Percentiles rank a stretch among this genome's conserved stretches.
Evolutionary conservation across 2,329 filamentous ascomycete species (phyloP).

Genomic region (Epichloe amarillans): DNA sequence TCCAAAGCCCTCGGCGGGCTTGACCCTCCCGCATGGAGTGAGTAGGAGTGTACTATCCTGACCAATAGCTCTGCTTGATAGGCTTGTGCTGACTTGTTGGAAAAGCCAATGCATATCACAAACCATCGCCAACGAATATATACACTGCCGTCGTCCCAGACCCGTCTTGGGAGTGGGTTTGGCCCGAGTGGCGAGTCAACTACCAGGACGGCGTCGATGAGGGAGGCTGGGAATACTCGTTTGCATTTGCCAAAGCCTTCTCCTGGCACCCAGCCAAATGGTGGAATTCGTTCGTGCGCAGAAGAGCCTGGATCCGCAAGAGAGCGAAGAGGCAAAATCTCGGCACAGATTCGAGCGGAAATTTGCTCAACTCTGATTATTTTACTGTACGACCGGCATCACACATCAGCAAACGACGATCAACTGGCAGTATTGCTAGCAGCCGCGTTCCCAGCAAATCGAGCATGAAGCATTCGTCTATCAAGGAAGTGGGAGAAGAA

Average conservation of each 20-base stretch:
- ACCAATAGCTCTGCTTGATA: neutral
- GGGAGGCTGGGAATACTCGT: constrained; percentile 92
- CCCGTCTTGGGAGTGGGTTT: constrained; percentile 85
- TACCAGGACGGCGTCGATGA: constrained; percentile 68
- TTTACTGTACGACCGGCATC: constrained; percentile 58
- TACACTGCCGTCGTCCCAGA: constrained; percentile 86
- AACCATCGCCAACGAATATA: constrained; percentile 51
- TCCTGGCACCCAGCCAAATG: constrained; percentile 84
- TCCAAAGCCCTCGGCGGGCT: constrained; percentile 70
- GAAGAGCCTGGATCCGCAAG: constrained; percentile 77
- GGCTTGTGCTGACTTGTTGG: constrained; percentile 1
- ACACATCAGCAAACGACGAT: constrained; percentile 15
- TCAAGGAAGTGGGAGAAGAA: constrained; percentile 38
- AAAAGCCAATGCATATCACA: constrained; percentile 47
- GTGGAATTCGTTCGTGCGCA: constrained; percentile 90
- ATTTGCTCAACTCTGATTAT: constrained; percentile 63
- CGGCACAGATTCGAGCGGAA: constrained; percentile 37
- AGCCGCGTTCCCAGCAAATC: constrained; percentile 21
- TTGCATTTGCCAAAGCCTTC: constrained; percentile 62
- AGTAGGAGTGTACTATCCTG: constrained; percentile 7
- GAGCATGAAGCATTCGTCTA: constrained; percentile 23
- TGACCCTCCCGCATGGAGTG: constrained; percentile 72
- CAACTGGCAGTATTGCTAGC: constrained; percentile 20
- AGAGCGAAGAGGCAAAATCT: constrained; percentile 46
- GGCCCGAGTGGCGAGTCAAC: constrained; percentile 51